phyloP scores from a whole-genome alignment of 2,329 filamentous ascomycete species.

The Trichophyton schoenleinii region DNA sequence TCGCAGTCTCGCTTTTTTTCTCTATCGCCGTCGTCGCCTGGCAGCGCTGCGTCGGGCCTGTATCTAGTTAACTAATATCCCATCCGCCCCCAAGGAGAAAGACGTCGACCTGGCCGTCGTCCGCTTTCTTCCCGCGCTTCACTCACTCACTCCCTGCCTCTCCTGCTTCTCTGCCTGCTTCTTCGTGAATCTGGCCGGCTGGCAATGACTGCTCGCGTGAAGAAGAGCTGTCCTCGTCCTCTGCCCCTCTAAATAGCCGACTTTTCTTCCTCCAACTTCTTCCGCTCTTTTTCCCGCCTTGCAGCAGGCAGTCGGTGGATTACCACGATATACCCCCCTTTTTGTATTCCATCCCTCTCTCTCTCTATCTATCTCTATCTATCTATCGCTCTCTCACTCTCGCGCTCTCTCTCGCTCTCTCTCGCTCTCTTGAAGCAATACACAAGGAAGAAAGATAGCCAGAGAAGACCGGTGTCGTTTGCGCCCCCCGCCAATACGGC shows the following conservation, averaged over 20 bases:
- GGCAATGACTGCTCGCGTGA: constrained; percentile 1
- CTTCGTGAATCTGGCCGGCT: not conserved
- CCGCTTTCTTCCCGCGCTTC: too few species aligned
- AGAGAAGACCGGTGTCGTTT: not conserved
- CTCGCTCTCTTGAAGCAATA: not conserved
- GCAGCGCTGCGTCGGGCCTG: not conserved
- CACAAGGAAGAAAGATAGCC: too few species aligned
- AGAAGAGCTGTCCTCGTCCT: not conserved
- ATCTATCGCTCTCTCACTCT: too few species aligned
- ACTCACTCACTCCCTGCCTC: not conserved
- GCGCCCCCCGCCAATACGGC: not conserved
- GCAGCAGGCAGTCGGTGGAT: too few species aligned
- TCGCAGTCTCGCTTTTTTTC: not conserved
- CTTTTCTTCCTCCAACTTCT: not conserved
- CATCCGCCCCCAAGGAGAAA: not conserved
- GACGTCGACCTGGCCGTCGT: not conserved
- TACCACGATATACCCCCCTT: not conserved
- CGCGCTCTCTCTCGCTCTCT: too few species aligned
- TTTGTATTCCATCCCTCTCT: not conserved
- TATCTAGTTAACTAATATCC: not conserved
- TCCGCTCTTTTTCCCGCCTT: too few species aligned
- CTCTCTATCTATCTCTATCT: too few species aligned
- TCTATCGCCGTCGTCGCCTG: not conserved
- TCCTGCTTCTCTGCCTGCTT: not conserved
- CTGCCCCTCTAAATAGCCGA: not conserved